Percentiles rank a stretch among this genome's conserved stretches.
Conservation (phyloP, 441 rosid species). For the Erodium chrysanthum region DNA sequence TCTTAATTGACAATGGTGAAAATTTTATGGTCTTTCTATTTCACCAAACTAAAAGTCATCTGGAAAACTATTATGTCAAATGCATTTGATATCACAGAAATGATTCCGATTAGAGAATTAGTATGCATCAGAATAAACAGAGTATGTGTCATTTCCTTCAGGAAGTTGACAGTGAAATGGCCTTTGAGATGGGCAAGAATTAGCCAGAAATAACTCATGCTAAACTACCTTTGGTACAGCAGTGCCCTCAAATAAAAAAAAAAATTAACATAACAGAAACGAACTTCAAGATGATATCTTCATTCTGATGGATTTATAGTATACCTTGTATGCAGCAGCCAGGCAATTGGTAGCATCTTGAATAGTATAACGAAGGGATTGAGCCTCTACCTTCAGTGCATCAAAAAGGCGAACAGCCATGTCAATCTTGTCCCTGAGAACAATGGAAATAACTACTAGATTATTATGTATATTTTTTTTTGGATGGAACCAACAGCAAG, state of each 20-base stretch:
- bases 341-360: constrained; percentile 82
- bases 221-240: background rate
- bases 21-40: background rate
- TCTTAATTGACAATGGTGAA: background rate
- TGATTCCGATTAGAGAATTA: background rate
- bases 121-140: background rate
- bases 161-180: background rate
- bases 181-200: background rate
- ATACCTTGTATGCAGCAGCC: constrained; percentile 81
- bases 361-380: constrained; percentile 59
- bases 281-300: background rate
- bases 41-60: background rate
- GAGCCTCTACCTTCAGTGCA: constrained; percentile 69
- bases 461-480: constrained; percentile 10
- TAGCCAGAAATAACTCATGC: background rate
- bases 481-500: constrained; percentile 18
- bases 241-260: constrained; percentile 2
- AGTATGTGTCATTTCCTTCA: background rate
- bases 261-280: background rate
- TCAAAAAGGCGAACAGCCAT: constrained; percentile 85
- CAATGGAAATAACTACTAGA: constrained; percentile 18
- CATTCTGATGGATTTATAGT: constrained; percentile 15
- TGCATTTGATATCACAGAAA: background rate
- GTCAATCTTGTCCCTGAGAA: constrained; percentile 75
- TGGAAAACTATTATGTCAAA: background rate